A percentile compares a stretch with the other conserved stretches of the same genome.
Conservation (phyloP, 371 early-diverging fungal species). For the Coemansia sp. region DNA sequence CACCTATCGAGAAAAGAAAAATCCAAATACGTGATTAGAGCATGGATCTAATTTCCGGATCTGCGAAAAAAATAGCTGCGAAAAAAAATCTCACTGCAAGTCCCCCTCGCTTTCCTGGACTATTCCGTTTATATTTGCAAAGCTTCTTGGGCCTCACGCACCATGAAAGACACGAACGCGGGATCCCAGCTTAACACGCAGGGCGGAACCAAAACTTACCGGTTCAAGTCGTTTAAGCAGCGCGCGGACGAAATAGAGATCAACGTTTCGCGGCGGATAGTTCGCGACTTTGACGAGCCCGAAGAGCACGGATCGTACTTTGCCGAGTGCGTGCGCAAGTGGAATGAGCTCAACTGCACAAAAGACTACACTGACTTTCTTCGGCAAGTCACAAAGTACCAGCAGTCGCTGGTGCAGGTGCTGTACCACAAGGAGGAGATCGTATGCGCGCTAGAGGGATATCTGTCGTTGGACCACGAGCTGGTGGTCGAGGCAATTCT, state of each 20-base stretch:
- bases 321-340: slow-evolving; percentile 69
- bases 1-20: neutral
- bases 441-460: slow-evolving; percentile 63
- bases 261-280: slow-evolving; percentile 65
- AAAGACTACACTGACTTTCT: slow-evolving; percentile 71
- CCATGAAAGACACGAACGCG: slow-evolving; percentile 34
- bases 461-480: slow-evolving; percentile 58
- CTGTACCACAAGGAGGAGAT: slow-evolving; percentile 85
- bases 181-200: slow-evolving; percentile 41
- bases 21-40: neutral
- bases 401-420: slow-evolving; percentile 79
- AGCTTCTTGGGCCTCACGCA: neutral
- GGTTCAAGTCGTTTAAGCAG: slow-evolving; percentile 65
- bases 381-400: slow-evolving; percentile 62
- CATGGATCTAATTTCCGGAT: neutral
- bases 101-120: neutral
- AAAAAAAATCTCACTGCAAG: neutral
- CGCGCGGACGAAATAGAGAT: slow-evolving; percentile 78
- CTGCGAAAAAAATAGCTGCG: neutral
- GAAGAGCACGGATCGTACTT: slow-evolving; percentile 79
- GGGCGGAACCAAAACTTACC: slow-evolving; percentile 41
- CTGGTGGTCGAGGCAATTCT: slow-evolving; percentile 74
- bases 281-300: slow-evolving; percentile 61
- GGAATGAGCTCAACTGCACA: slow-evolving; percentile 88
- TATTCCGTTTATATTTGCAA: neutral